A percentile compares a stretch with the other conserved stretches of the same genome.
These are phyloP conservation scores for Plectosphaerella sp. DNA, from an alignment of 2,329 filamentous ascomycete genomes.

Conservation along the genomic window DNA sequence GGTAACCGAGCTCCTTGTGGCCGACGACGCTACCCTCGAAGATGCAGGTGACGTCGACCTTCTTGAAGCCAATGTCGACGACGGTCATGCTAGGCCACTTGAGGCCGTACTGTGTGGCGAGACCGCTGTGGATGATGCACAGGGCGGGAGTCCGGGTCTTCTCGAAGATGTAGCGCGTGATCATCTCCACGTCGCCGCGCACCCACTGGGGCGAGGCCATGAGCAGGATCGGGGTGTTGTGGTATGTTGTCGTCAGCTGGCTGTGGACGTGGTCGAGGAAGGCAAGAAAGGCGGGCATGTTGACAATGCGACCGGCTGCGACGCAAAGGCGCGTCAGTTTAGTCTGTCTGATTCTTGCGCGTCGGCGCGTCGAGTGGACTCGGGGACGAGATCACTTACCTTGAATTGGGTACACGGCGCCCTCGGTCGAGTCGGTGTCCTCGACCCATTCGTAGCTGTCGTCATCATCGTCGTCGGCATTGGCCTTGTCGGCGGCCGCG, in stretches of 20 bases:
- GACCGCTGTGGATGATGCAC: conserved; percentile 81
- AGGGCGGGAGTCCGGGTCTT: conserved; percentile 94
- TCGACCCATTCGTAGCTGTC: conserved; percentile 71
- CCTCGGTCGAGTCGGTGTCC: conserved; percentile 81
- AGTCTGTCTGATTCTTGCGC: conserved; percentile 4
- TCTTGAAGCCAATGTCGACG: conserved; percentile 86
- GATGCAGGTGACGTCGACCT: conserved; percentile 89
- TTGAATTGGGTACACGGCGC: conserved; percentile 81
- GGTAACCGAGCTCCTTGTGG: conserved; percentile 59
- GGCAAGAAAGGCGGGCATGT: conserved; percentile 92
- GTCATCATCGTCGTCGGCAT: background rate
- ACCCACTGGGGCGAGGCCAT: conserved; percentile 90
- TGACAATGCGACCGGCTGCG: conserved; percentile 73
- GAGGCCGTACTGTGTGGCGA: conserved; percentile 83
- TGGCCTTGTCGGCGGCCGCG: conserved; percentile 1
- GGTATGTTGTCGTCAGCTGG: conserved; percentile 83
- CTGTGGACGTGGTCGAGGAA: conserved; percentile 90
- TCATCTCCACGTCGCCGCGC: conserved; percentile 76
- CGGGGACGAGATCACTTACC: conserved; percentile 32
- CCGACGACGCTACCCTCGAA: conserved; percentile 73
- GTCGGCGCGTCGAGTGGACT: background rate
- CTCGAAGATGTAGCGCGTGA: conserved; percentile 94
- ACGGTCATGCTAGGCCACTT: conserved; percentile 74
- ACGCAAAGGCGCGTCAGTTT: conserved; percentile 6
- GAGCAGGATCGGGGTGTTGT: conserved; percentile 92